Evolutionary conservation across 2,329 filamentous ascomycete species (phyloP), one percentile per base, ranked within the genome.

Genomic region (Blastomyces percursus): DNA sequence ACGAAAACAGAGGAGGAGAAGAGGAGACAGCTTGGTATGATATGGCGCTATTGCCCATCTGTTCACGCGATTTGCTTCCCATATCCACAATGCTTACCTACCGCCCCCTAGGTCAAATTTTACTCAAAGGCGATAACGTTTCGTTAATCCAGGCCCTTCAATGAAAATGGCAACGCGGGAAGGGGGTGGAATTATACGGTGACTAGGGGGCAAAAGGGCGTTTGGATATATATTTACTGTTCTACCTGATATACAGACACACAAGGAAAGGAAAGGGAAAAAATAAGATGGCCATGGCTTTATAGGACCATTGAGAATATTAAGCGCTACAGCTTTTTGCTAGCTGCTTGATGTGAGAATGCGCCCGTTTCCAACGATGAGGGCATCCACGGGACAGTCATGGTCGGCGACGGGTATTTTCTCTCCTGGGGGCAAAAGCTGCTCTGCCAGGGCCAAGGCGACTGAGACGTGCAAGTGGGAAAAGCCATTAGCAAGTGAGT

Each of bases 101-200:
- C 32, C 42, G 54, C 54, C 54, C 63, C 68, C n/a, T n/a, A 91
- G 89, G 89, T 64, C 90, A 92, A 78, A 92, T 95, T 66, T 78
- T 95, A 67, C 82, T 95, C 68, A 94, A 94, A 79, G 90, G 90
- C 69, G 90, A 94, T 78, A 94, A 93, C 71, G 89, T 95, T 59
- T 90, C 89, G 42, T 79, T 95, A 68, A 92, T 94, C 69, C 90
- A 89, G 71, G 74, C 77, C 59, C 73, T 78, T 64, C 74, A 78
- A 71, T 75, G 66, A 50, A 50, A 50, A 71, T 65, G 65, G 52
- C 57, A 62, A 62, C 38, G 44, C 27, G 16, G 30, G n/a, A n/a
- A n/a, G n/a, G 46, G 30, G 60, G 38, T 44, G 9, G 35, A 59
- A 16, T 48, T 48, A 30, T 56, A 57, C 61, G n/a, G 38, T 42